Evolutionary conservation across 1,284 basidiomycete genomes (phyloP), one percentile per base, ranked within the genome.

Genomic region (Somion occarium): DNA sequence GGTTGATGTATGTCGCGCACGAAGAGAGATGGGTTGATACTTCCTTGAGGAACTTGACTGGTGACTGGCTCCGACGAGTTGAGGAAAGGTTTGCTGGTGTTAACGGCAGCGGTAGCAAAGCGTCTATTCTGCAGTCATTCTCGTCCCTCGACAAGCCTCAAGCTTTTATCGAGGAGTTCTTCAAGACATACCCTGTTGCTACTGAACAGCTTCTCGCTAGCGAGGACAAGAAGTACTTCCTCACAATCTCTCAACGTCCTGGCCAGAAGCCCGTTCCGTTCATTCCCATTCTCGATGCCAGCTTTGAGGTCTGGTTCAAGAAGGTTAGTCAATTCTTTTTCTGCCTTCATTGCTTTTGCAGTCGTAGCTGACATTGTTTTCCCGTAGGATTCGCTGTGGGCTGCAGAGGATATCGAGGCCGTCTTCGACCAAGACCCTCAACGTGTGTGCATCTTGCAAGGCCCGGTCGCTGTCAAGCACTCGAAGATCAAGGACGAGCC

Each of bases 191-290:
- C 68, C 80, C 90, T 13, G 76, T 86, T 42, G 93, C 93, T 12
- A 83, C 82, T 44, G 76, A 84, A 59, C 93, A 97, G 65, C 82
- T 97, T 41, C 80, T 99, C 48, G 90, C 93, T n/a, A 83, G 92
- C 7, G 96, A 98, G 69, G 96, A 99, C 70, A 88, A 89, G 57
- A 89, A 92, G 0, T 99, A 86, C 75, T 98, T 99, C 83, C 80
- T 99, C 44, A 88, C 90, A 37, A 96, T 99, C 64, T 80, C 91
- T 41, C 94, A 98, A 70, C 83, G 97, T 50, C 92, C 92, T 13
- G 92, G 93, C 13, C 96, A 99, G 78, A 99, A 99, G 76, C 97
- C 97, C 0, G 95, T 90, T 5, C 97, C 96, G 1, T 99, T 98
- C 78, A 98, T 99, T 61, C 95, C 96, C n/a, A 85, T 98, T 47